Evolutionary conservation across 2,329 filamentous ascomycete species (phyloP).

Genomic region (Epichloe gansuensis): DNA sequence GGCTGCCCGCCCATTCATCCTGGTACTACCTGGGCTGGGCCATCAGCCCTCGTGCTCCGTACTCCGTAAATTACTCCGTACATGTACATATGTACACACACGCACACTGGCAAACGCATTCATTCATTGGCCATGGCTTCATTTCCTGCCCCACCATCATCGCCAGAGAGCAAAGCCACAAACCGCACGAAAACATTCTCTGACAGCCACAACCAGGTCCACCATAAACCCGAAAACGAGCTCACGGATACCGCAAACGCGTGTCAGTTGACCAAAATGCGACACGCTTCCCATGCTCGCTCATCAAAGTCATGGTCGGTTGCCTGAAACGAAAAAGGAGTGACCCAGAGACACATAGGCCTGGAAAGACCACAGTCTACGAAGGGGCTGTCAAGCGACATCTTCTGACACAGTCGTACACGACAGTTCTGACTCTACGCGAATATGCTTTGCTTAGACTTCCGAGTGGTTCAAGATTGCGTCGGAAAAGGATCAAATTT

Average conservation of each 20-base stretch:
- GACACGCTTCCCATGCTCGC: neutral
- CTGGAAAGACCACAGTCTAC: neutral
- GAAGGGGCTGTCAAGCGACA: conserved; percentile 34
- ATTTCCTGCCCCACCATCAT: neutral
- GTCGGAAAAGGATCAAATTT: conserved; percentile 41
- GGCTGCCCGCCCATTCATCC: too few species aligned
- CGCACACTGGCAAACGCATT: too few species aligned
- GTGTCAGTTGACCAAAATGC: neutral
- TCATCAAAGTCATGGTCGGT: conserved; percentile 12
- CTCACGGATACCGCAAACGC: neutral
- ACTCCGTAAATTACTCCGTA: neutral
- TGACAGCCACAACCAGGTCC: neutral
- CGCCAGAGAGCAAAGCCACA: neutral
- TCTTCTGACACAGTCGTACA: conserved; percentile 57
- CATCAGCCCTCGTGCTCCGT: too few species aligned
- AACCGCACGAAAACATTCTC: too few species aligned
- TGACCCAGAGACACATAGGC: conserved; percentile 6
- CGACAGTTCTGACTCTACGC: conserved; percentile 51
- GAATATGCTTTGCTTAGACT: conserved; percentile 56
- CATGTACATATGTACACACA: neutral
- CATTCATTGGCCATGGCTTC: neutral
- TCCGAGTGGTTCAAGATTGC: conserved; percentile 50
- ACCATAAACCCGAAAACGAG: neutral
- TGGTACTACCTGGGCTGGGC: too few species aligned
- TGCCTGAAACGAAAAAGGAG: conserved; percentile 17